Conservation (phyloP, 1,139 yeast species). For the Debaryomyces nepalensis region DNA sequence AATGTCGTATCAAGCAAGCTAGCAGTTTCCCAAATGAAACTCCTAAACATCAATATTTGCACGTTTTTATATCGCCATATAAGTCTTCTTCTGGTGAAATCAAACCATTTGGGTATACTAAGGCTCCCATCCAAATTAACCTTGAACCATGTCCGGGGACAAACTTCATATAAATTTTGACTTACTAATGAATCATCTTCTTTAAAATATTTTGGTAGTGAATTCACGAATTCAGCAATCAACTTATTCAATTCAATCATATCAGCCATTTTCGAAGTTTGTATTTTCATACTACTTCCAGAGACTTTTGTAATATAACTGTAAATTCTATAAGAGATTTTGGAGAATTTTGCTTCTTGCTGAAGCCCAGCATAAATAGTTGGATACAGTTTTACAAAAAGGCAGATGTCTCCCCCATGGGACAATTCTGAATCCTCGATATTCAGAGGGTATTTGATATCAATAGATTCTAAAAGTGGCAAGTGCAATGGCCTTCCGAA, state of each 20-base stretch:
- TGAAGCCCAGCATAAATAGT: slow-evolving; percentile 65
- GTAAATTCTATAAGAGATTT: slow-evolving; percentile 54
- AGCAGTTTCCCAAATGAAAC: slow-evolving; percentile 55
- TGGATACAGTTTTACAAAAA: slow-evolving; percentile 40
- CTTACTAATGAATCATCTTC: slow-evolving; percentile 37
- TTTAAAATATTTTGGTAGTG: slow-evolving; percentile 53
- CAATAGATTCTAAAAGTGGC: slow-evolving; percentile 55
- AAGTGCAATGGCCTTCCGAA: slow-evolving; percentile 68
- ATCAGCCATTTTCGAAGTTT: slow-evolving; percentile 45
- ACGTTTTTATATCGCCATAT: slow-evolving; percentile 60
- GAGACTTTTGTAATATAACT: slow-evolving; percentile 30
- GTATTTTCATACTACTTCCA: slow-evolving; percentile 22
- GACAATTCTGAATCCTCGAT: slow-evolving; percentile 49
- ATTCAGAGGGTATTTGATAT: slow-evolving; percentile 54
- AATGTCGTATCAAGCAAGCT: slow-evolving; percentile 20
- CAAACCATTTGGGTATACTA: slow-evolving; percentile 43
- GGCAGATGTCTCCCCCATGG: slow-evolving; percentile 16
- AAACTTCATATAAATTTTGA: slow-evolving; percentile 23
- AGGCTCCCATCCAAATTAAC: slow-evolving; percentile 7
- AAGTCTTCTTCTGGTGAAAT: slow-evolving; percentile 52
- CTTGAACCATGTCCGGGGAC: slow-evolving; percentile 14
- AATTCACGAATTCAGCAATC: slow-evolving; percentile 43
- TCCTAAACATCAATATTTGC: slow-evolving; percentile 57
- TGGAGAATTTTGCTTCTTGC: slow-evolving; percentile 57
- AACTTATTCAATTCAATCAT: slow-evolving; percentile 50